Base-by-base conservation (phyloP, 1,284 basidiomycete genomes). In the Sporisorium scitamineum region DNA sequence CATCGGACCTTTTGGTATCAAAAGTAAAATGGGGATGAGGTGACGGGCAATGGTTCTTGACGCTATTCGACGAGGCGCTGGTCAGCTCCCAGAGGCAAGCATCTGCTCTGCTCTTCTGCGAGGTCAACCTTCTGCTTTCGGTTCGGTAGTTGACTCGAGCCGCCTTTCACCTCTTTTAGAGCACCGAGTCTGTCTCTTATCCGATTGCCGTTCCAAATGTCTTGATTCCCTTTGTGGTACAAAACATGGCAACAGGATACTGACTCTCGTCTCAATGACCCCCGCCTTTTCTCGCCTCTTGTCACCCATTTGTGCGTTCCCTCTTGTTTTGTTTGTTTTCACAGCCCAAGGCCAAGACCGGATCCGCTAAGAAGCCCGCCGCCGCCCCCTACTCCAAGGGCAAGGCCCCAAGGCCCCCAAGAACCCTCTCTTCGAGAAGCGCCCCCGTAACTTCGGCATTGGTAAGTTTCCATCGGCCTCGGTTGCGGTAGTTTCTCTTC, bases 401-500 rank as follows among this genome's bases (percentile, higher is more conserved):
- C 53, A 80, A 81, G 72, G 76, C 73, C 52, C 70, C 79, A 88
- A 88, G 87, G 86, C 89, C 62, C 90, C 91, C 86, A 95, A 95
- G 89, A 97, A 98, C 90, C 94, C 96, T 85, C 91, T 98, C 84
- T 97, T 98, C 87, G 95, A 97, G 90, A 88, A 94, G 78, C 89
- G 87, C 77, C 90, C 94, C 83, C 93, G 92, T 87, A 95, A 94
- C 90, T 98, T 97, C 87, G 94, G 94, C 86, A 95, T 98, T 78
- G 96, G 95, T 95, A 83, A 31, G 91, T 88, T 29, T 27, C 16
- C 27, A 29, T 20, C n/a, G n/a, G n/a, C n/a, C n/a, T 48, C 42
- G 22, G 6, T 44, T 8, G 13, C 42, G n/a, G n/a, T n/a, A 13
- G 20, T 42, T n/a, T n/a, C 27, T 22, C 18, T 8, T 29, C 27